Conservation (phyloP, 106 monocot species). For the Phalaenopsis equestris region DNA sequence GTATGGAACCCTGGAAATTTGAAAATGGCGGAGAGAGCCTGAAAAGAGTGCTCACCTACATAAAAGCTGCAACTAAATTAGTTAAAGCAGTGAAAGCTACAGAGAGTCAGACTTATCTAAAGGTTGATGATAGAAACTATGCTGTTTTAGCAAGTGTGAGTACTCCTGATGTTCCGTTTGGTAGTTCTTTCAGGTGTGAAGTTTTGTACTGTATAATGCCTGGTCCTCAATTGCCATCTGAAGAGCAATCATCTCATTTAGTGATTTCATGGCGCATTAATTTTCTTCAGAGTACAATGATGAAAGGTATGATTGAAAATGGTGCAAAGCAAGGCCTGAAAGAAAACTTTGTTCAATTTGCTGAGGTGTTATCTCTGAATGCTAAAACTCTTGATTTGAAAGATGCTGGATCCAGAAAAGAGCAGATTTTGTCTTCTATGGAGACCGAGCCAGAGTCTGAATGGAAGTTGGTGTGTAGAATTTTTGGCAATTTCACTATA, state of each 20-base stretch:
- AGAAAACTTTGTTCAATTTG: conserved; percentile 42
- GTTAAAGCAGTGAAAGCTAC: conserved; percentile 74
- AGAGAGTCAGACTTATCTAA: conserved; percentile 71
- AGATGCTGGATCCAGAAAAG: conserved; percentile 38
- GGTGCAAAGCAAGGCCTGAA: conserved; percentile 71
- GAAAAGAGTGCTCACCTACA: conserved; percentile 58
- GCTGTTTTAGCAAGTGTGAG: conserved; percentile 63
- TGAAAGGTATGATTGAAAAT: conserved; percentile 91
- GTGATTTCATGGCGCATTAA: conserved; percentile 69
- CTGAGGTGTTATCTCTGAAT: conserved; percentile 42
- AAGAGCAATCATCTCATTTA: conserved; percentile 43
- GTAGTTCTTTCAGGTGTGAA: conserved; percentile 62
- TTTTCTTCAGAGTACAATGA: conserved; percentile 84
- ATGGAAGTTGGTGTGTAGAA: conserved; percentile 38
- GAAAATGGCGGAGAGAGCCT: conserved; percentile 29
- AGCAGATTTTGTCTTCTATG: conserved; percentile 57
- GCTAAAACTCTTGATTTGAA: conserved; percentile 46
- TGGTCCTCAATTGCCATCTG: conserved; percentile 49
- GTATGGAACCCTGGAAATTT: conserved; percentile 43
- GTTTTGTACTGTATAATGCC: conserved; percentile 63
- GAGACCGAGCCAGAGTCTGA: conserved; percentile 45
- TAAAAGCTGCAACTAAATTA: conserved; percentile 67
- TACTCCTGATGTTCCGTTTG: conserved; percentile 89
- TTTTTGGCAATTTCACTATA: conserved; percentile 64
- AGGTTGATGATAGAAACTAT: conserved; percentile 65